Percentiles rank a stretch among this genome's conserved stretches.
phyloP scores from a whole-genome alignment of 805 yeast species.

The Middelhovenomyces tepae region DNA sequence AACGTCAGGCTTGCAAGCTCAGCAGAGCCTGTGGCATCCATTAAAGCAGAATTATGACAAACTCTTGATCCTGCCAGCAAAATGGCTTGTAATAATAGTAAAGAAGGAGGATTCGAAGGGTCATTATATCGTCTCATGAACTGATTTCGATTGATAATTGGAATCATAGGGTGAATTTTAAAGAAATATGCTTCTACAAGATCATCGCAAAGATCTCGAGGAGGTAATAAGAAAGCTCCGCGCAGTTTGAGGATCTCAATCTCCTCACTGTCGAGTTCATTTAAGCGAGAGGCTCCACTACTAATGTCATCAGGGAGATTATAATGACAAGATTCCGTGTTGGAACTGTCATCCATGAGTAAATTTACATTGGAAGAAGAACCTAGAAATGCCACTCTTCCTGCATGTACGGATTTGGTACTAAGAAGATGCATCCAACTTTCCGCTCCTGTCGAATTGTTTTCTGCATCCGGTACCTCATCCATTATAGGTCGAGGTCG shows the following conservation, averaged over 20 bases:
- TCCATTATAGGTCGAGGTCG: too few species aligned
- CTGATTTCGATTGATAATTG: constrained; percentile 49
- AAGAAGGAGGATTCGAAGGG: constrained; percentile 44
- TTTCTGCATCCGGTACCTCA: too few species aligned
- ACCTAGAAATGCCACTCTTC: constrained; percentile 42
- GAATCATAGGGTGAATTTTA: constrained; percentile 54
- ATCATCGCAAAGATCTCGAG: constrained; percentile 43
- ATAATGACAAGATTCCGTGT: constrained; percentile 37
- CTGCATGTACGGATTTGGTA: constrained; percentile 26
- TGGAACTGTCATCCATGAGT: constrained; percentile 35
- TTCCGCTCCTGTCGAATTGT: too few species aligned
- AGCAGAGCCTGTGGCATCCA: constrained; percentile 35
- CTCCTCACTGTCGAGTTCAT: constrained; percentile 43
- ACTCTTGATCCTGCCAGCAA: constrained; percentile 56
- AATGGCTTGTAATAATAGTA: constrained; percentile 52
- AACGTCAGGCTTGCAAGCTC: constrained; percentile 46
- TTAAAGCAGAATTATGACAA: constrained; percentile 40
- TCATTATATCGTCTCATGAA: constrained; percentile 47
- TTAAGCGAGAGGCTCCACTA: constrained; percentile 17
- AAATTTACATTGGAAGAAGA: constrained; percentile 41
- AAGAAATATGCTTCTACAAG: constrained; percentile 51
- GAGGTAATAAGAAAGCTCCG: constrained; percentile 65
- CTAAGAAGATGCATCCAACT: constrained; percentile 29
- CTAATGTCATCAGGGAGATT: constrained; percentile 17
- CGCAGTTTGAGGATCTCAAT: constrained; percentile 48